Base-by-base conservation (phyloP, 164 flowering plant species). In the Brasenia schreberi region DNA sequence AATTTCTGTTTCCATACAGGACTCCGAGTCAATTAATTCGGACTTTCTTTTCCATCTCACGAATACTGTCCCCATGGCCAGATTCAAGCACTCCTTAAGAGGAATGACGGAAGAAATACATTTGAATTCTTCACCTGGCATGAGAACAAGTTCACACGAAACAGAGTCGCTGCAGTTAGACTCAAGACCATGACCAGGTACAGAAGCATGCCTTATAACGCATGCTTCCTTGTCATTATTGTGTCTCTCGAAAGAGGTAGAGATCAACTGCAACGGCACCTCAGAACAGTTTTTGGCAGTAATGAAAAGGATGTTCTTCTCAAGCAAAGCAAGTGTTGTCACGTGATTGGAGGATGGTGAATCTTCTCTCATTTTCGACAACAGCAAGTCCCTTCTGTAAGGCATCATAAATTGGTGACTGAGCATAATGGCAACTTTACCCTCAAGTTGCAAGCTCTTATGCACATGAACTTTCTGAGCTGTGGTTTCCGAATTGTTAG, bases 371-470 rank as follows among this genome's bases (percentile, higher is more conserved):
- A 83, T 68, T 67, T 71, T 83, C 56, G 92, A 86, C 33, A 81
- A 65, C 69, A 92, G 78, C 4, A 92, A 82, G 19, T 92, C 91
- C 63, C 77, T 75, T 19, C 92, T 81, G 65, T 84, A 95, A 27
- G 97, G 97, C 65, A 83, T 71, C 90, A 86, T 74, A 67, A 78
- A 82, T 0, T 59, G 80, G 71, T 95, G 97, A 82, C 76, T 74
- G 12, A 95, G 76, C 4, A 70, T 18, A 39, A 95, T 61, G 44
- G 97, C 85, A 65, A 69, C 81, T 74, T 81, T 82, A 53, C 99
- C 99, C 77, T 95, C 97, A 68, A 92, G 88, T 77, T 92, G 89
- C 82, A 92, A 77, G 83, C 89, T 95, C 79, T 79, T 89, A 73
- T 95, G 99, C 19, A 92, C 82, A 72, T 95, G 81, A 64, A 86